These are phyloP conservation scores for Omphalea diandra DNA, from an alignment of 441 rosid species.

Conservation along the genomic window DNA sequence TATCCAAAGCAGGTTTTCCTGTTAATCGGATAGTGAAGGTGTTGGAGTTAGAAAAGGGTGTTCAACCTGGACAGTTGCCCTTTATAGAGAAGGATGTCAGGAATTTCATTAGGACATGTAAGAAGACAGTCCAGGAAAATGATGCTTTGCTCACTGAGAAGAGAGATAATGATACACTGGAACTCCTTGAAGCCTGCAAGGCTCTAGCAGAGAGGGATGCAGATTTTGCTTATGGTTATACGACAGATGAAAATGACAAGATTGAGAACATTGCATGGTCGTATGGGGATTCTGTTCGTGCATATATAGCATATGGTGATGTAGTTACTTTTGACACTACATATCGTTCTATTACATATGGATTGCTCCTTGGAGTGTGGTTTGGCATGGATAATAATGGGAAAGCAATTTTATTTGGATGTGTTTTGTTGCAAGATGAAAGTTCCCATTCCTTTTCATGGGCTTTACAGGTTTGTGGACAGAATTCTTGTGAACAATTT, in stretches of 20 bases:
- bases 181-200: slow-evolving; percentile 82
- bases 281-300: slow-evolving; percentile 58
- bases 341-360: slow-evolving; percentile 77
- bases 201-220: slow-evolving; percentile 57
- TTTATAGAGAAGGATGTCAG: slow-evolving; percentile 93
- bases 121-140: slow-evolving; percentile 79
- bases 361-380: slow-evolving; percentile 75
- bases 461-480: slow-evolving; percentile 88
- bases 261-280: slow-evolving; percentile 90
- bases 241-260: slow-evolving; percentile 58
- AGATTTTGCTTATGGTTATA: slow-evolving; percentile 61
- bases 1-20: slow-evolving; percentile 92
- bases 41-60: slow-evolving; percentile 82
- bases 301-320: slow-evolving; percentile 64
- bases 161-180: slow-evolving; percentile 63
- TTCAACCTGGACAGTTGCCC: slow-evolving; percentile 80
- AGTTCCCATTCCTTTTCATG: slow-evolving; percentile 60
- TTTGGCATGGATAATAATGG: slow-evolving; percentile 81
- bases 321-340: slow-evolving; percentile 71
- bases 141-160: slow-evolving; percentile 81
- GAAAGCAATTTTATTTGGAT: slow-evolving; percentile 65
- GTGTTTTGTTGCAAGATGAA: slow-evolving; percentile 83
- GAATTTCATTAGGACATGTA: slow-evolving; percentile 78
- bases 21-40: slow-evolving; percentile 82
- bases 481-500: slow-evolving; percentile 30